Evolutionary conservation across 768 basidiomycete species (phyloP).

Genomic region (Lyophyllum atratum): DNA sequence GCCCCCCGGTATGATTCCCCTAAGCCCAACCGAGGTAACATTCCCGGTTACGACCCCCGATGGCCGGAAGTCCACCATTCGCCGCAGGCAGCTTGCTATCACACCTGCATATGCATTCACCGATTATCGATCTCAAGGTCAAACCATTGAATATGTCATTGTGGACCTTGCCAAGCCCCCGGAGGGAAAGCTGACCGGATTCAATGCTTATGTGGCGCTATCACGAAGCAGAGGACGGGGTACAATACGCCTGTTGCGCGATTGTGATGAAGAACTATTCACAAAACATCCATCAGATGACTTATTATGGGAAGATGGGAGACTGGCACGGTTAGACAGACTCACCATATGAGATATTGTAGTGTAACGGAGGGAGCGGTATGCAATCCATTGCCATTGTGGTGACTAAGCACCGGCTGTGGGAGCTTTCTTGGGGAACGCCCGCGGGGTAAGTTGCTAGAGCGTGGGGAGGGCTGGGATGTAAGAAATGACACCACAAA

Average conservation of each 20-base stretch:
- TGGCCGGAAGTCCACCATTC: not conserved
- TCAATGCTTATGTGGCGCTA: conserved; percentile 35
- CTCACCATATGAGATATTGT: too few relatives aligned
- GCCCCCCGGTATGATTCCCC: conserved; percentile 23
- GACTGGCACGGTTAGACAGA: too few relatives aligned
- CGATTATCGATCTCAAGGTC: conserved; percentile 41
- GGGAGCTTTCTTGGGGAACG: too few relatives aligned
- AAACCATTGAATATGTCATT: conserved; percentile 34
- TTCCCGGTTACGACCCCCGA: not conserved
- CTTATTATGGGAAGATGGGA: too few relatives aligned
- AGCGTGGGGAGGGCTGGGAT: too few relatives aligned
- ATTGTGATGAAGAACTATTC: conserved; percentile 21
- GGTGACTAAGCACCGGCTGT: too few relatives aligned
- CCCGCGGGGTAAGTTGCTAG: too few relatives aligned
- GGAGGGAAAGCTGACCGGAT: conserved; percentile 22
- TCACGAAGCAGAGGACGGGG: conserved; percentile 31
- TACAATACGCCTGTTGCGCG: conserved; percentile 30
- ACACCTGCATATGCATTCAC: conserved; percentile 41
- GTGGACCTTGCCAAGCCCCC: conserved; percentile 37
- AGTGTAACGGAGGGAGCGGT: too few relatives aligned
- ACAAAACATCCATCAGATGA: not conserved
- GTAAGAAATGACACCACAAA: too few relatives aligned
- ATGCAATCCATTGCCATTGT: too few relatives aligned
- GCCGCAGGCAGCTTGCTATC: conserved; percentile 16
- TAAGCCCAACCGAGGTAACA: conserved; percentile 15